Percentiles rank a stretch among this genome's conserved stretches.
These are phyloP conservation scores for Vachellia pachyceras DNA, from an alignment of 306 rosid genomes.

Conservation along the genomic window DNA sequence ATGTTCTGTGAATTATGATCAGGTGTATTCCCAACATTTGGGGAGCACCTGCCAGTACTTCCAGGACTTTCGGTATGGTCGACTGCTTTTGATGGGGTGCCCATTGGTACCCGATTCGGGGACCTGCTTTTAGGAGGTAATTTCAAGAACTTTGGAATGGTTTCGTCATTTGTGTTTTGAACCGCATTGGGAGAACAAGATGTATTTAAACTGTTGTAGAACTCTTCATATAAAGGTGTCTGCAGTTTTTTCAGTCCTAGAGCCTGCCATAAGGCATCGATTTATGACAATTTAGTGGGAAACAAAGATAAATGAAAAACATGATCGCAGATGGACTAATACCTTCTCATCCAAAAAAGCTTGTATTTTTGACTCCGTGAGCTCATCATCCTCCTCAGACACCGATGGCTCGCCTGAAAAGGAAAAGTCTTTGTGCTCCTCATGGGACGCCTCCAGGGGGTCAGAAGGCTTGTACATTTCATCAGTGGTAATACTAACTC, in stretches of 20 bases:
- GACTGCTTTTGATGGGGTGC: conserved; percentile 62
- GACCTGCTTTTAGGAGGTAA: conserved; percentile 98
- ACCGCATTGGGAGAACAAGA: conserved; percentile 68
- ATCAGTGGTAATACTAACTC: conserved; percentile 41
- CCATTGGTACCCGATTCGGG: conserved; percentile 67
- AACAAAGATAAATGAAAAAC: conserved; percentile 25
- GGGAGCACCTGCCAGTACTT: conserved; percentile 67
- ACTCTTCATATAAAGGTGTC: conserved; percentile 93
- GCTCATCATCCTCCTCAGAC: conserved; percentile 91
- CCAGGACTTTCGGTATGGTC: conserved; percentile 83
- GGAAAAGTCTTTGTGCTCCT: conserved; percentile 64
- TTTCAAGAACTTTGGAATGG: conserved; percentile 71
- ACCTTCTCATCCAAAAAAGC: conserved; percentile 98
- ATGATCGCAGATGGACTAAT: conserved; percentile 24
- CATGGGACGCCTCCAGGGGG: conserved; percentile 51
- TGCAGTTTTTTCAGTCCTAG: conserved; percentile 93
- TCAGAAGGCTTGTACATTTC: conserved; percentile 49
- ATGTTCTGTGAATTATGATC: conserved; percentile 61
- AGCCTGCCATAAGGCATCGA: conserved; percentile 63
- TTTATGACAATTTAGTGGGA: conserved; percentile 29
- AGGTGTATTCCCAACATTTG: conserved; percentile 57
- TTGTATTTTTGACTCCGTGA: conserved; percentile 88
- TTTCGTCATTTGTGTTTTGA: conserved; percentile 65
- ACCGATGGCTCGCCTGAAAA: conserved; percentile 71
- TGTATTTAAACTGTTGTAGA: conserved; percentile 80